A percentile compares a stretch with the other conserved stretches of the same genome.
Evolutionary conservation across 192 early-diverging fungal genomes (phyloP).

Genomic region (Podila clonocystis): DNA sequence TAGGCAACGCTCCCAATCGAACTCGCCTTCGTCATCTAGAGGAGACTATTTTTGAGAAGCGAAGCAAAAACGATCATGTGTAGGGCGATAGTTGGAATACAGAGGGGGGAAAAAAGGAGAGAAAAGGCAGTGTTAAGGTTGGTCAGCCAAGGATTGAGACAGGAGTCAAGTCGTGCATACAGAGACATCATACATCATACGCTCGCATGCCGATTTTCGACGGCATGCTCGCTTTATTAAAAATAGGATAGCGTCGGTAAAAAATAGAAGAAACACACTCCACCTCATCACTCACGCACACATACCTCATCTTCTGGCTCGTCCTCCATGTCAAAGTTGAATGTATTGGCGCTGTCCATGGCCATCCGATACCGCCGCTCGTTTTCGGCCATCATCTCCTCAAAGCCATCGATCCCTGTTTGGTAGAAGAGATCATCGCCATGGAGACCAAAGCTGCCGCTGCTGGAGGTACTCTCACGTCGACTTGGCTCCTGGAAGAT

Average conservation of each 20-base stretch:
- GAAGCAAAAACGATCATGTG: background rate
- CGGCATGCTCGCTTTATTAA: slow-evolving; percentile 1
- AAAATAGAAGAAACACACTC: background rate
- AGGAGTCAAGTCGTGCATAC: background rate
- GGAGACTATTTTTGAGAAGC: background rate
- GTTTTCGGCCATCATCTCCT: slow-evolving; percentile 27
- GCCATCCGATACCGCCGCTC: slow-evolving; percentile 19
- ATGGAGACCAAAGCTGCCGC: background rate
- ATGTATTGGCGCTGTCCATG: slow-evolving; percentile 1
- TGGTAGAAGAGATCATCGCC: background rate
- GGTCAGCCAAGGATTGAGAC: background rate
- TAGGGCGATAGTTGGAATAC: no score
- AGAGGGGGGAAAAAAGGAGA: background rate
- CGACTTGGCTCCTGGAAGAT: slow-evolving; percentile 53
- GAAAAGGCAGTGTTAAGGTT: background rate
- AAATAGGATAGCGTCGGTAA: background rate
- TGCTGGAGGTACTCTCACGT: slow-evolving; percentile 33
- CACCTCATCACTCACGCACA: background rate
- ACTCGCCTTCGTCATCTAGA: slow-evolving; percentile 51
- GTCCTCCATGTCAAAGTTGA: background rate
- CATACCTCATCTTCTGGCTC: background rate
- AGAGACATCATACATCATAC: background rate
- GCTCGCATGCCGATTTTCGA: no score
- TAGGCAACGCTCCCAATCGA: slow-evolving; percentile 83
- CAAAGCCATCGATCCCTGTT: slow-evolving; percentile 4